Evolutionary conservation across 257 asterid genomes (phyloP).

Genomic region (Rauvolfia tetraphylla): DNA sequence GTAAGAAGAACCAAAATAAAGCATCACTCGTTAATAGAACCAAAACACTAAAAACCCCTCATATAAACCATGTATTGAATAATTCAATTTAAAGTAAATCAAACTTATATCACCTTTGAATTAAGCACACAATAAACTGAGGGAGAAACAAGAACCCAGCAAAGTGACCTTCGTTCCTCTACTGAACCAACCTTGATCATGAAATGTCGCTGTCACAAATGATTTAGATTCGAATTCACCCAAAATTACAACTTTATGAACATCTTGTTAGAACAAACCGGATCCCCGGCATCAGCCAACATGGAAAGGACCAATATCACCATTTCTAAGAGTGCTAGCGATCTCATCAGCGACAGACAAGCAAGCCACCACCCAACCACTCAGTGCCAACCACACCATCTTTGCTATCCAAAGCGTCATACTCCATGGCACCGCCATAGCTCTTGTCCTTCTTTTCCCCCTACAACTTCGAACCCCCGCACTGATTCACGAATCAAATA

Average conservation of each 20-base stretch:
- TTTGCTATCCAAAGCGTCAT: conserved; percentile 56
- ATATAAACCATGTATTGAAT: no score
- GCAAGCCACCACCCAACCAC: conserved; percentile 68
- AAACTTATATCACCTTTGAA: not conserved
- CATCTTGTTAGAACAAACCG: conserved; percentile 2
- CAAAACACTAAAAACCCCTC: not conserved
- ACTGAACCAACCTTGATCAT: not conserved
- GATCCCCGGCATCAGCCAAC: conserved; percentile 42
- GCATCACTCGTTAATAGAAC: not conserved
- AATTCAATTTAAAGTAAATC: not conserved
- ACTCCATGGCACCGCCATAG: conserved; percentile 80
- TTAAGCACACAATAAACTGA: not conserved
- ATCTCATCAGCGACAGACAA: conserved; percentile 76
- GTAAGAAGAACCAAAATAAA: not conserved
- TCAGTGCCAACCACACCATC: conserved; percentile 67
- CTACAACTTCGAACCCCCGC: not conserved
- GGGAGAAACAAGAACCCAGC: not conserved
- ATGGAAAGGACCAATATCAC: conserved; percentile 61
- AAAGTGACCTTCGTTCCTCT: not conserved
- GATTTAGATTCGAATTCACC: not conserved
- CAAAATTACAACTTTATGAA: not conserved
- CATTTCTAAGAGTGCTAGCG: conserved; percentile 53
- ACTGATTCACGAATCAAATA: not conserved
- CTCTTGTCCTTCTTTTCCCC: not conserved
- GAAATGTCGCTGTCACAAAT: not conserved